Evolutionary conservation across 1,284 basidiomycete genomes (phyloP).

Genomic region (Spongispora temasekensis): DNA sequence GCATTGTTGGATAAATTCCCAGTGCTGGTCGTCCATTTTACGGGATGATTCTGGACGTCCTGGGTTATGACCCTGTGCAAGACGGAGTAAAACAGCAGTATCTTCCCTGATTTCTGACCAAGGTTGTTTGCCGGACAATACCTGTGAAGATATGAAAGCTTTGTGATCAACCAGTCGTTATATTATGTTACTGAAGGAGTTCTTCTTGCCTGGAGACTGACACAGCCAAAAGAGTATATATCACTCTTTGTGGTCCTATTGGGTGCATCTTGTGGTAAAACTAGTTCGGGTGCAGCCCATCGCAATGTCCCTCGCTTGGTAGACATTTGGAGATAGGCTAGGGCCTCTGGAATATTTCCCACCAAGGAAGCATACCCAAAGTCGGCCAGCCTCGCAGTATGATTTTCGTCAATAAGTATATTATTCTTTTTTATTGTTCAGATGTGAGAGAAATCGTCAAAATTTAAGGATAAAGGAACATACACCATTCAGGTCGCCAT

Average conservation of each 20-base stretch:
- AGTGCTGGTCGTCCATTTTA: not conserved
- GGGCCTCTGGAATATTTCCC: not conserved
- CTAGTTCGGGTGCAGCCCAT: not conserved
- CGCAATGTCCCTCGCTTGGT: not conserved
- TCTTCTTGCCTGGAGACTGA: not conserved
- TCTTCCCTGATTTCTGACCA: not conserved
- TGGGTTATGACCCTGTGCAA: not conserved
- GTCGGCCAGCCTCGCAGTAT: not conserved
- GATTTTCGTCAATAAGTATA: not conserved
- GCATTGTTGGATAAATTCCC: not conserved
- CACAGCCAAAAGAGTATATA: not conserved
- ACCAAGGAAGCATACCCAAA: not conserved
- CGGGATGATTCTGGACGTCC: not conserved
- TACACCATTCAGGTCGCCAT: not conserved
- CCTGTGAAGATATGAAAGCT: not conserved
- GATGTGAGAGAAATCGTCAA: not conserved
- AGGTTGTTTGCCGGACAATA: not conserved
- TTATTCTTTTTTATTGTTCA: not conserved
- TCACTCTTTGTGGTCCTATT: not conserved
- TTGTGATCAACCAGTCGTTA: too few species aligned
- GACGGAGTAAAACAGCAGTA: not conserved
- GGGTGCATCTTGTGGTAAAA: not conserved
- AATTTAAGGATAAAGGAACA: not conserved
- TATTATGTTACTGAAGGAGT: too few species aligned
- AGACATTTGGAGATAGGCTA: not conserved